Conservation (phyloP, 2,329 filamentous ascomycete species). For the Coniochaeta prunicola region DNA sequence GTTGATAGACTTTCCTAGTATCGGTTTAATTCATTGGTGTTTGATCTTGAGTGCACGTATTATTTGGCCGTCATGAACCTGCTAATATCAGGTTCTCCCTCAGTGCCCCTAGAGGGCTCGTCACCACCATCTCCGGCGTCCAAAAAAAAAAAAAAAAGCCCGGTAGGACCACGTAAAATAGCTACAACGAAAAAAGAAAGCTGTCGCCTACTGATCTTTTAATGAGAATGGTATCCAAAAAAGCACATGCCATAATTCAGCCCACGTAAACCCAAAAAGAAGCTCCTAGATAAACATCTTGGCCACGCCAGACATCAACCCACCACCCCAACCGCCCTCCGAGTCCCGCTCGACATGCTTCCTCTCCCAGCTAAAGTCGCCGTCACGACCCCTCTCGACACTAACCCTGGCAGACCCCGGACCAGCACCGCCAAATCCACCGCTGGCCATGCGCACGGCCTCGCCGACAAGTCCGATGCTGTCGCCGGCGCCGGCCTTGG, state of each 20-base stretch:
- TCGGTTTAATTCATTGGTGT: not conserved
- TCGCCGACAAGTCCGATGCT: constrained; percentile 44
- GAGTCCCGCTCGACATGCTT: constrained; percentile 21
- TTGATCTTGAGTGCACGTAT: not conserved
- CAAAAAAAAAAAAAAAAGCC: too few relatives aligned
- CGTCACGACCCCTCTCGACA: constrained; percentile 9
- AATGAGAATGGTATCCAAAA: constrained; percentile 1
- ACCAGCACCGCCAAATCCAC: constrained; percentile 10
- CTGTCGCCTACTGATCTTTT: not conserved
- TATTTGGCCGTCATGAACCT: not conserved
- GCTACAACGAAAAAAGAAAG: not conserved
- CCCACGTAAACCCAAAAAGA: not conserved
- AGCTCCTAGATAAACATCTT: constrained; percentile 15
- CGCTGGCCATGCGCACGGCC: constrained; percentile 45
- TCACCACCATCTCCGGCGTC: too few relatives aligned
- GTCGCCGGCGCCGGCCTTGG: constrained; percentile 39
- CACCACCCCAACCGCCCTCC: constrained; percentile 13
- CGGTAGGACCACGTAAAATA: not conserved
- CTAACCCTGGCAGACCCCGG: constrained; percentile 17
- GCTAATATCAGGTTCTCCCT: too few relatives aligned
- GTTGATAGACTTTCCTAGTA: not conserved
- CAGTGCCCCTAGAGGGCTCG: too few relatives aligned
- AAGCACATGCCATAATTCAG: not conserved
- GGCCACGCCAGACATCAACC: constrained; percentile 17
- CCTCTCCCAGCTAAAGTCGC: constrained; percentile 11